These are phyloP conservation scores for Stachybotrys chartarum DNA, from an alignment of 2,329 filamentous ascomycete species.

Conservation along the genomic window DNA sequence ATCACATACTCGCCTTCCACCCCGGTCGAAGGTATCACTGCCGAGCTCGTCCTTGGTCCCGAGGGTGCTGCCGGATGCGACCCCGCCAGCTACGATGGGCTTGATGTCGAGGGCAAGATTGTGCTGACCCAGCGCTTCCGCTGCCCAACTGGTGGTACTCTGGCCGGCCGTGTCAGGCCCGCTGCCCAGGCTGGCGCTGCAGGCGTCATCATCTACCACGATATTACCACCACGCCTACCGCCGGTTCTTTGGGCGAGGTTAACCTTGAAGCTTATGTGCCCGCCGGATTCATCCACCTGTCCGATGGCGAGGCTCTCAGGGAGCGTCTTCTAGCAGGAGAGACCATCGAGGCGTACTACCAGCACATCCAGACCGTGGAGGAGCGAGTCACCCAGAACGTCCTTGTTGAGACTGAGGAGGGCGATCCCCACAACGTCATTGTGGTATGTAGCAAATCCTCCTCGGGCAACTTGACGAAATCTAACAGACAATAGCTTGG, in stretches of 20 bases:
- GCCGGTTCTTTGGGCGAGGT: constrained; percentile 14
- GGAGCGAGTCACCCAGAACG: constrained; percentile 12
- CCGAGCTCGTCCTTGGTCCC: constrained; percentile 10
- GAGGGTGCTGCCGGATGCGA: constrained; percentile 14
- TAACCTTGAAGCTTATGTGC: constrained; percentile 8
- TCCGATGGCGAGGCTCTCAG: constrained; percentile 33
- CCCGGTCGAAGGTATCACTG: constrained; percentile 9
- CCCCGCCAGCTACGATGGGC: constrained; percentile 7
- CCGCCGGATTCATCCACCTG: constrained; percentile 14
- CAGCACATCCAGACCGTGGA: constrained; percentile 14
- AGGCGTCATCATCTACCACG: constrained; percentile 12
- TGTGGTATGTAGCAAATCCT: background rate
- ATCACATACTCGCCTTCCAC: constrained; percentile 13
- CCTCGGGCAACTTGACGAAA: background rate
- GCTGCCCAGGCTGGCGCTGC: constrained; percentile 11
- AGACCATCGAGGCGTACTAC: constrained; percentile 15
- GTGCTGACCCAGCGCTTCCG: constrained; percentile 14
- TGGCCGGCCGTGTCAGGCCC: constrained; percentile 12
- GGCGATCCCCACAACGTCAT: constrained; percentile 13
- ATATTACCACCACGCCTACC: constrained; percentile 10
- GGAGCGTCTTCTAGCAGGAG: constrained; percentile 28
- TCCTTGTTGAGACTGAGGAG: constrained; percentile 10
- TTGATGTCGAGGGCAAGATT: constrained; percentile 17
- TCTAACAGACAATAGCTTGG: background rate
- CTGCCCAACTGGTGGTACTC: constrained; percentile 14